Percentiles rank a stretch among this genome's conserved stretches.
Conservation (phyloP, 2,329 filamentous ascomycete genomes). For the Colletotrichum trifolii region DNA sequence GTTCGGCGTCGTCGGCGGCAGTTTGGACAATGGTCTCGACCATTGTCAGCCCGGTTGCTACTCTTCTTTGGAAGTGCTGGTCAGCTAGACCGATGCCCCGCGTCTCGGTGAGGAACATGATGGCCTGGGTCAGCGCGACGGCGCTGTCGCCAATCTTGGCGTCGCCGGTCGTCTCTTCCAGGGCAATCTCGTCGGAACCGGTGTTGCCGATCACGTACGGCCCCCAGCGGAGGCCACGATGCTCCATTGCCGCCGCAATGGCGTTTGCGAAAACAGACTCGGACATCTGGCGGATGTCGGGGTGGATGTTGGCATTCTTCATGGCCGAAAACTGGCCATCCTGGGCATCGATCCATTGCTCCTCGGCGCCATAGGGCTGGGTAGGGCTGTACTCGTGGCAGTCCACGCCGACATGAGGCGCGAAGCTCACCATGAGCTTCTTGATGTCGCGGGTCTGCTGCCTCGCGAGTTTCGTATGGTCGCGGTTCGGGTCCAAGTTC, state of each 20-base stretch:
- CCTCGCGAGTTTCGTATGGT: conserved; percentile 47
- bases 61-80: conserved; percentile 46
- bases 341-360: conserved; percentile 40
- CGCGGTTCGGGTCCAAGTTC: conserved; percentile 47
- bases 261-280: conserved; percentile 44
- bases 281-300: conserved; percentile 42
- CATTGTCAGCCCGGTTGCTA: conserved; percentile 43
- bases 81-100: conserved; percentile 45
- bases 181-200: conserved; percentile 24
- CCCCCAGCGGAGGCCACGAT: conserved; percentile 43
- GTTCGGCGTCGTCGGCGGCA: conserved; percentile 42
- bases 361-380: conserved; percentile 34
- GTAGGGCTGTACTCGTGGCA: conserved; percentile 46
- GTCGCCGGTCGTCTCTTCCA: conserved; percentile 44
- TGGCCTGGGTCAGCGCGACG: conserved; percentile 43
- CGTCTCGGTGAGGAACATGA: conserved; percentile 46
- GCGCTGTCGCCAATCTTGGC: conserved; percentile 46
- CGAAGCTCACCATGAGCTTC: conserved; percentile 41
- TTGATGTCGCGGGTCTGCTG: conserved; percentile 47
- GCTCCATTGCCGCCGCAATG: conserved; percentile 44
- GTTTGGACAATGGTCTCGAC: conserved; percentile 44
- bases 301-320: conserved; percentile 48
- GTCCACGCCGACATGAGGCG: conserved; percentile 46
- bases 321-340: conserved; percentile 47
- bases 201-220: conserved; percentile 42